phyloP scores from a whole-genome alignment of 2,329 filamentous ascomycete species.

The Fusarium sp. region DNA sequence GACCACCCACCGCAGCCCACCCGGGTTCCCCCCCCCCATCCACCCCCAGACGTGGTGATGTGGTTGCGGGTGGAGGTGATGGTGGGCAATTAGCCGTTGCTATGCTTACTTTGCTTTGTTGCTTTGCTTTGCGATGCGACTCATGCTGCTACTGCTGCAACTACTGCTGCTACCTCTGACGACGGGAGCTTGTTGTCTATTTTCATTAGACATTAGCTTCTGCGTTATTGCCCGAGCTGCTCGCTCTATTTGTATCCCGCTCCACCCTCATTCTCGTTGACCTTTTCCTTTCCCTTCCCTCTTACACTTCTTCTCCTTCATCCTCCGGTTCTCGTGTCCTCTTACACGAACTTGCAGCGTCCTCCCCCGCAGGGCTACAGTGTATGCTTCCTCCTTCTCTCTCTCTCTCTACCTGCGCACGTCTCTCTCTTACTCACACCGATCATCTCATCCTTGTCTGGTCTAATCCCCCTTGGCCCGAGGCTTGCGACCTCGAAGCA shows the following conservation, averaged over 20 bases:
- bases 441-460: constrained; percentile 32
- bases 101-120: constrained; percentile 8
- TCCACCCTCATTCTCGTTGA: constrained; percentile 7
- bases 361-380: constrained; percentile 10
- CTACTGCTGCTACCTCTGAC: constrained; percentile 1
- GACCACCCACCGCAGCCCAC: constrained; percentile 33
- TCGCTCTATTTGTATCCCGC: constrained; percentile 29
- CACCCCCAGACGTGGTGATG: constrained; percentile 38
- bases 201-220: constrained; percentile 28
- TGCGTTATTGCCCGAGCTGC: not conserved
- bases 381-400: constrained; percentile 20
- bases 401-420: constrained; percentile 6
- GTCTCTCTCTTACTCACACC: constrained; percentile 27
- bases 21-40: constrained; percentile 31
- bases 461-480: constrained; percentile 30
- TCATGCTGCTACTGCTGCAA: not conserved
- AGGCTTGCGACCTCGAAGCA: constrained; percentile 28
- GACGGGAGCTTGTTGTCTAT: constrained; percentile 22
- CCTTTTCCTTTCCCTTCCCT: not conserved
- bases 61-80: constrained; percentile 29
- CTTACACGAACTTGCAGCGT: constrained; percentile 20
- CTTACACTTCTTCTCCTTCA: not conserved
- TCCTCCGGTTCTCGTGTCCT: constrained; percentile 20
- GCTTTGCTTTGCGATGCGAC: constrained; percentile 7
- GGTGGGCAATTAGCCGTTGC: constrained; percentile 18